Percentiles rank a stretch among this genome's conserved stretches.
These are phyloP conservation scores for Podila verticillata DNA, from an alignment of 192 early-diverging fungal species.

Conservation along the genomic window DNA sequence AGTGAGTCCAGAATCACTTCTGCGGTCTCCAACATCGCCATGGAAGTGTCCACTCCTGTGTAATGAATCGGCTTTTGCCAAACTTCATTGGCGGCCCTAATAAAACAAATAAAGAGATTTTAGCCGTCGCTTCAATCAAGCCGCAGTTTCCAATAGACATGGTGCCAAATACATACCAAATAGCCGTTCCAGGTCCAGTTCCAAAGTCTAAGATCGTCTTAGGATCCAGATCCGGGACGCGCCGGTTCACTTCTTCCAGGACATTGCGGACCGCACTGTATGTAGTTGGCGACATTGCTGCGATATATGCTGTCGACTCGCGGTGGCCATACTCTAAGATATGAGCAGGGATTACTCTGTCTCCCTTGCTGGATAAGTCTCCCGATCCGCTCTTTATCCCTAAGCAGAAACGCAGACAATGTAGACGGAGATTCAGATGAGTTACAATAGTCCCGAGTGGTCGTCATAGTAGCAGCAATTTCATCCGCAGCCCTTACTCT, in stretches of 20 bases:
- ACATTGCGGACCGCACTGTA: conserved; percentile 79
- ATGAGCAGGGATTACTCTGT: conserved; percentile 60
- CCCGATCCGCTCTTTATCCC: conserved; percentile 33
- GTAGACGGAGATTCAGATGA: too few species aligned
- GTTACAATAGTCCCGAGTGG: background rate
- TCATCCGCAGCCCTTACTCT: conserved; percentile 19
- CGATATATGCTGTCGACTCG: conserved; percentile 80
- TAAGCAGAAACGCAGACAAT: background rate
- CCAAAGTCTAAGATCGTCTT: conserved; percentile 80
- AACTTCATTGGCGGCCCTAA: conserved; percentile 70
- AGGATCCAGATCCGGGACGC: conserved; percentile 73
- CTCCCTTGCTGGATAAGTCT: conserved; percentile 9
- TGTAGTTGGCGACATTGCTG: conserved; percentile 65
- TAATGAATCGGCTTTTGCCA: conserved; percentile 60
- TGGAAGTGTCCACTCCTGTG: conserved; percentile 79
- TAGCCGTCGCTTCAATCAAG: background rate
- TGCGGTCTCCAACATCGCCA: conserved; percentile 78
- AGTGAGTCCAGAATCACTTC: conserved; percentile 57
- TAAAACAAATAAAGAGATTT: background rate
- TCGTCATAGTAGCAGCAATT: background rate
- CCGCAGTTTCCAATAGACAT: background rate
- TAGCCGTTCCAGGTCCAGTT: conserved; percentile 81
- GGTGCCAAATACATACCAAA: conserved; percentile 70
- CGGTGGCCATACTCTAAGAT: conserved; percentile 73
- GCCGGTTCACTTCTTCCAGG: conserved; percentile 64